Base-by-base conservation (phyloP, 495 filamentous ascomycete species). In the Thermothielavioides terrestris region DNA sequence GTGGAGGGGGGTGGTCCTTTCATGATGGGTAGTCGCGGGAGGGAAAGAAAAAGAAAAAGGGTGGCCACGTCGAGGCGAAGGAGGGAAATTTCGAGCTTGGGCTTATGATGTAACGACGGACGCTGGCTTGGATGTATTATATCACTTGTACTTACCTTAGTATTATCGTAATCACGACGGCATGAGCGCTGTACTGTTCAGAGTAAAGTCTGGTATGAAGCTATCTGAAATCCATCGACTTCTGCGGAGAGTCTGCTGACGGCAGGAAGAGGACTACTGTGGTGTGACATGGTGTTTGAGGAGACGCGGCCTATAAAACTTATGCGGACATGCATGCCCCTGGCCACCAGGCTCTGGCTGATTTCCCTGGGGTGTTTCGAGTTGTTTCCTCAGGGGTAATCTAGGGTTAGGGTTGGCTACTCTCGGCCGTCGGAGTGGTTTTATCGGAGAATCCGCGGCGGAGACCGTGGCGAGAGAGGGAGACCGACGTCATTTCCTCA, bases 1-100 rank as follows among this genome's bases (percentile, higher is more conserved):
- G 35, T 76, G 70, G 69, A 67, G 53, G 35, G 59, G 56, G 9
- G 55, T 72, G 17, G 51, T 55, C 35, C 56, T 75, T 8, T 67
- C 60, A 2, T 64, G 49, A 60, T 25, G 12, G 18, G 18, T 18
- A 14, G 17, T 12, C 1, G 32, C 17, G 18, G 25, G 17, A n/a
- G 15, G 3, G 11, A 18, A n/a, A 10, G 26, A 32, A 9, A 42
- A 7, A 9, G 15, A 8, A 3, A 40, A 26, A 14, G 32, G 1
- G 7, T 15, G 17, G 8, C 2, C 5, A 2, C 7, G 20, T 9
- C 6, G 8, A 20, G 37, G 20, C 11, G 38, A 6, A 7, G 11
- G 36, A 6, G 6, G 27, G 27, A 28, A 28, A 28, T 5, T 28
- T 28, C 18, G 8, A 31, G 17, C 30, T 11, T 22, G 14, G 27